These are phyloP conservation scores for Zygosaccharomyces bailii DNA, from an alignment of 805 yeast genomes.

Conservation along the genomic window DNA sequence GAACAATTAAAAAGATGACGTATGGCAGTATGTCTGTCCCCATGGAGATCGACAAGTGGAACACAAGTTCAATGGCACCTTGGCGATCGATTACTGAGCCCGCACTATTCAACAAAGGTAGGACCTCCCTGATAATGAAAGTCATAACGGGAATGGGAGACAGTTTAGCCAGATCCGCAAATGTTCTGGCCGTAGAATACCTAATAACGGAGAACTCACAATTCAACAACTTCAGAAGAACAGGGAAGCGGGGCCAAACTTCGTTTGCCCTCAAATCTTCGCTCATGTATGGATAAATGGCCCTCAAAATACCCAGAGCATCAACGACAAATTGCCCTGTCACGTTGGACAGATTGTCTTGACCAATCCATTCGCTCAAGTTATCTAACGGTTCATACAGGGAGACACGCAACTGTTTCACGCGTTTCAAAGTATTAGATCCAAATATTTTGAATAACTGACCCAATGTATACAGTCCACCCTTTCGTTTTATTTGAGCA, in stretches of 20 bases:
- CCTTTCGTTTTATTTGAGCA: conserved; percentile 79
- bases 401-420: conserved; percentile 63
- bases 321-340: conserved; percentile 80
- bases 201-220: conserved; percentile 80
- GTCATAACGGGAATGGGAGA: conserved; percentile 72
- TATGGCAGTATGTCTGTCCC: conserved; percentile 88
- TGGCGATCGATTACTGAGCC: conserved; percentile 70
- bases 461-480: conserved; percentile 72
- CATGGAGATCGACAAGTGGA: conserved; percentile 81
- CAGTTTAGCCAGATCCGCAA: conserved; percentile 72
- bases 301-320: conserved; percentile 75
- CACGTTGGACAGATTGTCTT: conserved; percentile 7
- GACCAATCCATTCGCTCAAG: conserved; percentile 30
- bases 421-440: conserved; percentile 48
- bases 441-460: conserved; percentile 53
- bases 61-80: conserved; percentile 90
- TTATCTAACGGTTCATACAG: conserved; percentile 63
- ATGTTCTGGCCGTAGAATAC: conserved; percentile 84
- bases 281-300: conserved; percentile 62
- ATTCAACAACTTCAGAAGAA: conserved; percentile 50
- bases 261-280: conserved; percentile 43
- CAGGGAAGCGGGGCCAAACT: conserved; percentile 51
- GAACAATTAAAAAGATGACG: conserved; percentile 91
- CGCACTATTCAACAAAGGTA: conserved; percentile 80
- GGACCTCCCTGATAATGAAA: conserved; percentile 65